These are phyloP conservation scores for Stagonosporopsis vannaccii DNA, from an alignment of 2,329 filamentous ascomycete genomes.

Conservation along the genomic window DNA sequence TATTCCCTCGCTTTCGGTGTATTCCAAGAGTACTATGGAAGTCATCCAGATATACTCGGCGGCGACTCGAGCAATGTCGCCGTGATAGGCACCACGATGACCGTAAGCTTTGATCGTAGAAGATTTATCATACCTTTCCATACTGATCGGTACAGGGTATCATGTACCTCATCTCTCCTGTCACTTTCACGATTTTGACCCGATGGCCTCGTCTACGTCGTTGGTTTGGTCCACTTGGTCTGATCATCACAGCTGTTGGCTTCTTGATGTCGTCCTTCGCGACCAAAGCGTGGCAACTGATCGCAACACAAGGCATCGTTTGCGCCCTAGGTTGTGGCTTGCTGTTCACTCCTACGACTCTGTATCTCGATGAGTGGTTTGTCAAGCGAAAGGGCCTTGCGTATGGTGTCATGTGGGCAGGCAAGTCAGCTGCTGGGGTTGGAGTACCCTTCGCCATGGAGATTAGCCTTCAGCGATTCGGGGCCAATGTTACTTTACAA, in stretches of 20 bases:
- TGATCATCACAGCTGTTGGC: constrained; percentile 29
- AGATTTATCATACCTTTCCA: background rate
- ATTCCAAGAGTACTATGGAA: constrained; percentile 31
- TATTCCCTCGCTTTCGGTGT: constrained; percentile 32
- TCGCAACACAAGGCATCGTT: constrained; percentile 49
- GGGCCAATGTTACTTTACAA: constrained; percentile 51
- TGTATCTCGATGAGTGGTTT: constrained; percentile 70
- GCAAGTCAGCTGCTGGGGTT: constrained; percentile 51
- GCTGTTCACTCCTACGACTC: constrained; percentile 55
- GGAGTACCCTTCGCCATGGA: constrained; percentile 54
- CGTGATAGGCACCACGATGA: constrained; percentile 31
- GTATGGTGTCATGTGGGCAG: constrained; percentile 66
- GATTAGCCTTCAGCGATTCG: constrained; percentile 47
- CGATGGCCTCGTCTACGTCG: constrained; percentile 42
- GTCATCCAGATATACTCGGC: constrained; percentile 20
- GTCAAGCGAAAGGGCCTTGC: constrained; percentile 64
- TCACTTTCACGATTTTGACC: constrained; percentile 46
- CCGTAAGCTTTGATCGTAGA: constrained; percentile 14
- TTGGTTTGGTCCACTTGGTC: constrained; percentile 41
- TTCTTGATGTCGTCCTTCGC: constrained; percentile 38
- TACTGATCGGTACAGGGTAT: constrained; percentile 41
- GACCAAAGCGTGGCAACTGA: constrained; percentile 38
- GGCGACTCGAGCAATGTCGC: constrained; percentile 20
- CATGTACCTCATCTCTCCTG: constrained; percentile 53
- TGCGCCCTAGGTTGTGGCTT: constrained; percentile 54